Evolutionary conservation across 2,329 filamentous ascomycete genomes (phyloP).

Genomic region (Raffaelea deltoideospora): DNA sequence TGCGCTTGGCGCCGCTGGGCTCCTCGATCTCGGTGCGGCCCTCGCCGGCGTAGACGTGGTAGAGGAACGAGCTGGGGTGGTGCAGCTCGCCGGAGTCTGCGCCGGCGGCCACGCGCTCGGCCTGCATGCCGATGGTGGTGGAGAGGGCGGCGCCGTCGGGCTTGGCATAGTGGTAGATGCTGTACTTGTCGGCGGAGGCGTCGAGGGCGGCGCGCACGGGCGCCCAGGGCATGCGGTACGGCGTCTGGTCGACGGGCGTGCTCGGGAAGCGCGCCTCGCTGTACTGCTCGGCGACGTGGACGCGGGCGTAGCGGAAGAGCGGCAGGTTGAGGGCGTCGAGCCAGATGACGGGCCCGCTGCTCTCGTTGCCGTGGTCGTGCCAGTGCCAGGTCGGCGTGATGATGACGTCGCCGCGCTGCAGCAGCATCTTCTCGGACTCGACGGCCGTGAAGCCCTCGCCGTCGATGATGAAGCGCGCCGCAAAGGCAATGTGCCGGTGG

Average conservation of each 20-base stretch:
- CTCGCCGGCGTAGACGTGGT: background rate
- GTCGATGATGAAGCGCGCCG: slow-evolving; percentile 42
- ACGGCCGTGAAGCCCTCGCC: slow-evolving; percentile 42
- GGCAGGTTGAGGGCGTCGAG: slow-evolving; percentile 41
- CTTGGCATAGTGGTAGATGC: background rate
- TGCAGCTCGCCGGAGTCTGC: background rate
- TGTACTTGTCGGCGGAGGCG: background rate
- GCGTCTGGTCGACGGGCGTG: background rate
- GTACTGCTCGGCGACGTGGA: slow-evolving; percentile 39
- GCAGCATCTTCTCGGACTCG: slow-evolving; percentile 34
- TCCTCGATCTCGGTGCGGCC: background rate
- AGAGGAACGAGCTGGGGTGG: background rate
- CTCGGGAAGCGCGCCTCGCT: slow-evolving; percentile 5
- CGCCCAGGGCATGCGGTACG: background rate
- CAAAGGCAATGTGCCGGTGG: slow-evolving; percentile 40
- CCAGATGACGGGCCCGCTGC: slow-evolving; percentile 38
- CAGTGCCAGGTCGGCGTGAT: slow-evolving; percentile 43
- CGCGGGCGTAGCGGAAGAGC: slow-evolving; percentile 30
- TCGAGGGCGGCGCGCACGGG: background rate
- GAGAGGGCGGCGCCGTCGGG: background rate
- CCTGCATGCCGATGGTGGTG: background rate
- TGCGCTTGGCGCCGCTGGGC: background rate
- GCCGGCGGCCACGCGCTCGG: background rate
- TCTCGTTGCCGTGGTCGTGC: slow-evolving; percentile 44
- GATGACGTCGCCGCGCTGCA: slow-evolving; percentile 38